Evolutionary conservation across 140 eudicot genomes (phyloP).

Genomic region (Anethum foeniculum): DNA sequence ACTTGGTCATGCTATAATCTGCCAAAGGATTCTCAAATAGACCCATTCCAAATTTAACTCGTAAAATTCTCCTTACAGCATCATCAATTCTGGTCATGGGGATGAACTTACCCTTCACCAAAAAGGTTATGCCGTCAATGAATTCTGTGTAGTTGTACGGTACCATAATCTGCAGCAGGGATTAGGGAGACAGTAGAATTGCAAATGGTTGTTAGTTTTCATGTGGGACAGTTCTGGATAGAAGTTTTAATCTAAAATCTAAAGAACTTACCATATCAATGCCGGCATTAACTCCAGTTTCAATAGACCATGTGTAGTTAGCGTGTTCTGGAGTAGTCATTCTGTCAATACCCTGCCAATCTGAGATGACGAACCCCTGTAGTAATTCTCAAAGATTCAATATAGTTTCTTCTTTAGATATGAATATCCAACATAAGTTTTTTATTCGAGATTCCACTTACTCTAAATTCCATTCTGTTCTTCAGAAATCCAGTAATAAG

Average conservation of each 20-base stretch:
- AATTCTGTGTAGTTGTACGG: conserved; percentile 68
- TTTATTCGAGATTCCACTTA: conserved; percentile 9
- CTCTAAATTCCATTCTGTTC: not conserved
- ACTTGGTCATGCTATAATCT: conserved; percentile 50
- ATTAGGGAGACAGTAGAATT: not conserved
- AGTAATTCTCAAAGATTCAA: not conserved
- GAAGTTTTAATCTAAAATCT: not conserved
- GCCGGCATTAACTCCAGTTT: conserved; percentile 58
- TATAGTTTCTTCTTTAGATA: not conserved
- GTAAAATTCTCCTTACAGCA: conserved; percentile 60
- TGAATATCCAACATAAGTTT: not conserved
- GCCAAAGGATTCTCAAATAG: conserved; percentile 68
- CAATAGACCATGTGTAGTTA: conserved; percentile 58
- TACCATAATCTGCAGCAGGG: conserved; percentile 47
- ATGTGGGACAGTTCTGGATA: not conserved
- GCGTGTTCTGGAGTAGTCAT: conserved; percentile 62
- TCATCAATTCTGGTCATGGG: conserved; percentile 67
- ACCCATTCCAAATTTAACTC: conserved; percentile 57
- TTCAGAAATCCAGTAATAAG: conserved; percentile 22
- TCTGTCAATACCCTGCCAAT: conserved; percentile 72
- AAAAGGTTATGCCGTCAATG: conserved; percentile 38
- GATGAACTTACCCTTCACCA: conserved; percentile 40
- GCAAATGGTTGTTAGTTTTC: not conserved
- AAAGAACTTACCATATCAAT: conserved; percentile 58
- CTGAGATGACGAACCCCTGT: conserved; percentile 83